Base-by-base conservation (phyloP, 352 stramenopile genomes). In the Globisporangium radiosum region DNA sequence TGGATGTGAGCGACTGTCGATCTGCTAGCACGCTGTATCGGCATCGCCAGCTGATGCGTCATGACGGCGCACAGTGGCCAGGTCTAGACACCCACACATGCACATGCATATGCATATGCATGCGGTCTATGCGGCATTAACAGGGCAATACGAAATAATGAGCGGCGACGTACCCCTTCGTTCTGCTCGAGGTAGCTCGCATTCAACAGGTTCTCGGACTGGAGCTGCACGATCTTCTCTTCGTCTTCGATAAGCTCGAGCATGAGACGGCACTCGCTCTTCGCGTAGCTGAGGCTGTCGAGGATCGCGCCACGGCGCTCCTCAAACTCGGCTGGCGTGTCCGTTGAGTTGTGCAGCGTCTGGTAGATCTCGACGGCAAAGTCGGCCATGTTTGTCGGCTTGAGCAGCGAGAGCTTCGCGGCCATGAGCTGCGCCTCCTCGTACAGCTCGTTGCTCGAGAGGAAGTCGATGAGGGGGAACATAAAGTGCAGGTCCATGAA, bases 401-500 rank as follows among this genome's bases (percentile, higher is more conserved):
- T 93, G 36, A 98, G 76, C 17, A 98, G 78, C 59, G 83, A 80
- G 49, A 98, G 73, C 61, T 97, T 95, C 59, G 94, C 93, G 44
- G 84, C 82, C 70, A 92, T 85, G 52, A 97, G 80, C 67, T 96
- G 73, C 33, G 81, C 72, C 51, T 98, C 92, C 66, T 97, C 88
- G 69, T 98, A 98, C 54, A 94, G 73, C 59, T 97, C 87, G 51
- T 86, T 88, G 62, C 83, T 92, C 19, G 81, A 83, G 47, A 98
- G 66, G 65, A 98, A 98, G 69, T 98, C 93, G 62, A 98, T 94
- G 51, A 98, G 77, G 63, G 94, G 94, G 79, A 98, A 98, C 85
- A 98, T 97, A 73, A 98, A 97, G 87, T 98, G 95, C 50, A 97
- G 81, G 69, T 98, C 95, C 78, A 98, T 93, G 73, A 96, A 98